Base-by-base conservation (phyloP, 768 basidiomycete genomes). In the Suillus tomentosus region DNA sequence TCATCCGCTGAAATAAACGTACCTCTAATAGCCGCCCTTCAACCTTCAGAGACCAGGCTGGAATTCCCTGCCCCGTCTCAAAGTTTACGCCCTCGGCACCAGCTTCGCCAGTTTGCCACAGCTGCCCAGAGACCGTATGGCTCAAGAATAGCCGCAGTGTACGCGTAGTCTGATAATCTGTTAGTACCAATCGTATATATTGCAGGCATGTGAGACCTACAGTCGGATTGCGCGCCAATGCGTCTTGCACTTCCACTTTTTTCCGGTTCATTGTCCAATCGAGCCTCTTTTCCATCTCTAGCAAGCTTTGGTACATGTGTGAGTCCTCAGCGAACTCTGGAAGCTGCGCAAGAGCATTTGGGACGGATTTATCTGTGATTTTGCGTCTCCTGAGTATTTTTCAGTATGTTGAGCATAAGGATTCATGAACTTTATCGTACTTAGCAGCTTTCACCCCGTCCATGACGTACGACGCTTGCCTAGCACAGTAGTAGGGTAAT, bases 261-360 rank as follows among this genome's bases (percentile, higher is more conserved):
- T 96, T 96, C 73, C 96, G 82, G 73, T 87, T 88, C 82, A 96
- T 90, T 4, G 94, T 96, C 96, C 96, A 97, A 76, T 98, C 95
- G 17, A 98, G 79, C 73, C 90, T 92, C 64, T 91, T 85, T 74
- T 97, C 95, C 87, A 93, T 93, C 67, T 91, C 89, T 34, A 95
- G 76, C 47, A 97, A 79, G 69, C 92, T 88, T 65, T 89, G 86
- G 76, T 96, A 97, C 85, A 96, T 92, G 64, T 80, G 81, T 27
- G 93, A 93, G 73, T 96, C 94, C 69, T 86, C 83, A 2, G 89
- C 85, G 71, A 93, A 92, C 57, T 88, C 86, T 19, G 89, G 86
- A 68, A 86, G 82, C 65, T 92, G 87, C 5, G 89, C 81, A 42
- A 95, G 82, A 60, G 85, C 85, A 81, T 89, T 87, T 0, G 94